phyloP scores from a whole-genome alignment of 1,284 basidiomycete genomes.

The Microstroma glucosiphilum region DNA sequence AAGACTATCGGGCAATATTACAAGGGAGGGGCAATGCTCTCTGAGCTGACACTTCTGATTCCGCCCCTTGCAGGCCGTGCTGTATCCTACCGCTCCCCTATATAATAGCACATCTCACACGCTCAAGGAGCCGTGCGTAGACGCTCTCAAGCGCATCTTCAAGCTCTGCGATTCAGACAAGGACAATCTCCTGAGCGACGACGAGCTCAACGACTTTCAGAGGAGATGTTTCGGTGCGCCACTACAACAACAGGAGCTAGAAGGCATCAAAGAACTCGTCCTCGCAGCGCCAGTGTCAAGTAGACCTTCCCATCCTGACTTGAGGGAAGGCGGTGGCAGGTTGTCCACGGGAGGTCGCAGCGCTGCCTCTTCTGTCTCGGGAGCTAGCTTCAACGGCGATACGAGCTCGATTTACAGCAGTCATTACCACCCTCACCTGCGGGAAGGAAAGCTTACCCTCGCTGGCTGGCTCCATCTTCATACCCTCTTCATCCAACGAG shows the following conservation, averaged over 20 bases:
- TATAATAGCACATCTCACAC: slow-evolving; percentile 85
- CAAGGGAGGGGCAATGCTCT: no score
- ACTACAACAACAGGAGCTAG: slow-evolving; percentile 82
- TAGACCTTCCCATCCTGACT: neutral
- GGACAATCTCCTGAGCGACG: slow-evolving; percentile 80
- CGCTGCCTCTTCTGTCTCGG: neutral
- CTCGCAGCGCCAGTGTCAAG: slow-evolving; percentile 23
- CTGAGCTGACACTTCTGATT: neutral
- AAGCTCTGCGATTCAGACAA: slow-evolving; percentile 92
- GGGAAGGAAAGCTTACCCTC: slow-evolving; percentile 70
- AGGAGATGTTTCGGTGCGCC: slow-evolving; percentile 91
- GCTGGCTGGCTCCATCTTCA: slow-evolving; percentile 90
- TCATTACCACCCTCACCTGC: slow-evolving; percentile 32
- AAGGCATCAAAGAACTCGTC: slow-evolving; percentile 55
- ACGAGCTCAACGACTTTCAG: slow-evolving; percentile 94
- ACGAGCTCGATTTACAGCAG: neutral
- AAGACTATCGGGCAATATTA: no score
- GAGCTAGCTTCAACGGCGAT: slow-evolving; percentile 2
- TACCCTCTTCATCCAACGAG: slow-evolving; percentile 93
- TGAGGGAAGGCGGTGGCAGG: neutral
- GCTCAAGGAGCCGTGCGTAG: slow-evolving; percentile 77
- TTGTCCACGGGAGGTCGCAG: neutral
- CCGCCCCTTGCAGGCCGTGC: slow-evolving; percentile 60
- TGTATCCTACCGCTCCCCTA: slow-evolving; percentile 91
- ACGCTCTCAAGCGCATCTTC: slow-evolving; percentile 87